phyloP scores from a whole-genome alignment of 495 filamentous ascomycete species.

The Talaromyces stipitatus region DNA sequence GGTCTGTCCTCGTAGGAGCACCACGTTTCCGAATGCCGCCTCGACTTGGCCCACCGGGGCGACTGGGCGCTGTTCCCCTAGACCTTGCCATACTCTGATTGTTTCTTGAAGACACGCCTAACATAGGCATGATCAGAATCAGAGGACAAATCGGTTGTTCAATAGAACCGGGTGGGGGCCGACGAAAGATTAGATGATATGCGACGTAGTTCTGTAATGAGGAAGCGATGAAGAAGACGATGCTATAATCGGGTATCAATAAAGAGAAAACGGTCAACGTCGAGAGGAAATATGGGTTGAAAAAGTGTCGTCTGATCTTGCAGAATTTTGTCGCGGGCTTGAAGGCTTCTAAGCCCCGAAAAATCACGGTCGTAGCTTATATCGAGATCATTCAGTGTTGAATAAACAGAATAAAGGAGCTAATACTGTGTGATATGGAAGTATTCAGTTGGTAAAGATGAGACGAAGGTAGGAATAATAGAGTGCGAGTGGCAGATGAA shows the following conservation, averaged over 20 bases:
- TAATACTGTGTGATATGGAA: background rate
- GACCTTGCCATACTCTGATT: conserved; percentile 26
- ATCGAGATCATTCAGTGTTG: background rate
- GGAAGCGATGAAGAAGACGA: background rate
- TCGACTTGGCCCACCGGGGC: conserved; percentile 30
- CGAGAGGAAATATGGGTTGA: background rate
- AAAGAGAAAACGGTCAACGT: background rate
- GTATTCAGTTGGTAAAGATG: background rate
- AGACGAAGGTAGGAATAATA: background rate
- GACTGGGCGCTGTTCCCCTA: conserved; percentile 21
- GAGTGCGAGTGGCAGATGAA: background rate
- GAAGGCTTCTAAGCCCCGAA: background rate
- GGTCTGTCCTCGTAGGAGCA: conserved; percentile 48
- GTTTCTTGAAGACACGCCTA: conserved; percentile 4
- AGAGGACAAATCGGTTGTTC: background rate
- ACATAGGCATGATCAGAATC: conserved; percentile 2
- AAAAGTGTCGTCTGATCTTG: background rate
- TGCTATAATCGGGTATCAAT: no score
- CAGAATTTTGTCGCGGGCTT: background rate
- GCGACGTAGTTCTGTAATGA: background rate
- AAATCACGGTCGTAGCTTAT: background rate
- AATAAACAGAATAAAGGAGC: background rate
- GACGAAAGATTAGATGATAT: background rate
- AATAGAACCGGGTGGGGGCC: background rate
- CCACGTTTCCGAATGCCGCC: conserved; percentile 70